Conservation (phyloP, 768 basidiomycete species). For the Kwoniella pini region DNA sequence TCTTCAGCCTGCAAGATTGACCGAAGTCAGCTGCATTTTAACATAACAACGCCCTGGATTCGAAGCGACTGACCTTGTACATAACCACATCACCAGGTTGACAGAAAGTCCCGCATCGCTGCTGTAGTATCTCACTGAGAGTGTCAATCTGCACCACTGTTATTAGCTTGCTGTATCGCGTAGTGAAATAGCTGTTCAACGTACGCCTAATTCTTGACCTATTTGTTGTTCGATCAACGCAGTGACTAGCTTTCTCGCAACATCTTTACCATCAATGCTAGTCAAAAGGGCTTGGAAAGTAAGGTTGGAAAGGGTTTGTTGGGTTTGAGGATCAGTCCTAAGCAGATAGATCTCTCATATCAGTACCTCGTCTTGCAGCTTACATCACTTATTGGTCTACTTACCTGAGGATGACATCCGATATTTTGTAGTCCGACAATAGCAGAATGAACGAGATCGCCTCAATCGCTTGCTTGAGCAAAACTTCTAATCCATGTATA, state of each 20-base stretch:
- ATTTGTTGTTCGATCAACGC: constrained; percentile 98
- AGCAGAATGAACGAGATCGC: constrained; percentile 91
- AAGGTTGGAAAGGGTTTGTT: constrained; percentile 67
- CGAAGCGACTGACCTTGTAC: constrained; percentile 72
- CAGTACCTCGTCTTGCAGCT: too few relatives aligned
- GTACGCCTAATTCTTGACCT: constrained; percentile 88
- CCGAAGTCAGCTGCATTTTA: too few relatives aligned
- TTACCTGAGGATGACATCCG: constrained; percentile 79
- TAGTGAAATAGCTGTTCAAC: constrained; percentile 41
- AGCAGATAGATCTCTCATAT: too few relatives aligned
- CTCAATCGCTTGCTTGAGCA: constrained; percentile 84
- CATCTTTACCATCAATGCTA: constrained; percentile 77
- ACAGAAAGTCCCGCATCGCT: constrained; percentile 94
- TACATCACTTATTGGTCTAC: too few relatives aligned
- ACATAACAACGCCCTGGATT: too few relatives aligned
- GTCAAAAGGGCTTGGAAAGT: constrained; percentile 88
- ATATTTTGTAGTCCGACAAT: constrained; percentile 84
- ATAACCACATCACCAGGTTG: constrained; percentile 97
- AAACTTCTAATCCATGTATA: constrained; percentile 52
- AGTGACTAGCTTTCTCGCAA: constrained; percentile 86
- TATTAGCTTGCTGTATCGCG: background rate
- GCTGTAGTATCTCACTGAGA: constrained; percentile 90
- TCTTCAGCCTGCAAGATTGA: constrained; percentile 72
- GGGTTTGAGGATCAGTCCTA: constrained; percentile 48
- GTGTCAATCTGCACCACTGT: constrained; percentile 75